Evolutionary conservation across 768 basidiomycete genomes (phyloP).

Genomic region (Pleurotus sapidus): DNA sequence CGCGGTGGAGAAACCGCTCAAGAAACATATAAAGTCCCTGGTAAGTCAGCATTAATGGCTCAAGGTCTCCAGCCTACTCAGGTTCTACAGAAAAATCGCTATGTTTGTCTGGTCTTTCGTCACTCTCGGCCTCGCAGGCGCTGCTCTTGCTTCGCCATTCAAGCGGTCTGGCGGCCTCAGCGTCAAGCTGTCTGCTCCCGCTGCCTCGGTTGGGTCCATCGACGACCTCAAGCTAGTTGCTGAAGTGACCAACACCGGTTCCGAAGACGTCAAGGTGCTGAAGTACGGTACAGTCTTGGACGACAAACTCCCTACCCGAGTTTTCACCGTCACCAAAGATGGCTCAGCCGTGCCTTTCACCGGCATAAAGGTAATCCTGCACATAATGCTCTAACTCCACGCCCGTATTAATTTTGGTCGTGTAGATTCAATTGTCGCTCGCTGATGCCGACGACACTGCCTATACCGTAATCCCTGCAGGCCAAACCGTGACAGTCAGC

Average conservation of each 20-base stretch:
- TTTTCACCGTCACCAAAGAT: constrained; percentile 38
- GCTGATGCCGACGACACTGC: constrained; percentile 34
- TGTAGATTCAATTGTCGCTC: constrained; percentile 34
- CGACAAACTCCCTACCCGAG: constrained; percentile 31
- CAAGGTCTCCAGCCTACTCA: background rate
- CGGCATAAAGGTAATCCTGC: constrained; percentile 34
- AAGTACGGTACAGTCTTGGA: constrained; percentile 50
- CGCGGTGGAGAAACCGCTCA: background rate
- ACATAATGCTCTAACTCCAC: background rate
- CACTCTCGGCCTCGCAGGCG: constrained; percentile 23
- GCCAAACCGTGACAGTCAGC: constrained; percentile 33
- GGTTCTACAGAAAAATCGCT: background rate
- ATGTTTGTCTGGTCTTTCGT: constrained; percentile 28
- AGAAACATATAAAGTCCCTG: background rate
- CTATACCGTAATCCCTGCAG: constrained; percentile 35
- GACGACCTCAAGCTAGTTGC: constrained; percentile 38
- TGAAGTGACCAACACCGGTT: constrained; percentile 37
- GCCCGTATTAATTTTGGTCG: no score
- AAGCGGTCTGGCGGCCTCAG: constrained; percentile 28
- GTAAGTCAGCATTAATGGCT: background rate
- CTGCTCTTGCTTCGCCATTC: constrained; percentile 27
- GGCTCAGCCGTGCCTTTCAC: constrained; percentile 36
- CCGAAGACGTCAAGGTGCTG: constrained; percentile 31
- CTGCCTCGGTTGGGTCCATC: constrained; percentile 30
- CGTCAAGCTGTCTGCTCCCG: constrained; percentile 26